phyloP scores from a whole-genome alignment of 192 early-diverging fungal genomes.

The Dimargaris xerosporica region DNA sequence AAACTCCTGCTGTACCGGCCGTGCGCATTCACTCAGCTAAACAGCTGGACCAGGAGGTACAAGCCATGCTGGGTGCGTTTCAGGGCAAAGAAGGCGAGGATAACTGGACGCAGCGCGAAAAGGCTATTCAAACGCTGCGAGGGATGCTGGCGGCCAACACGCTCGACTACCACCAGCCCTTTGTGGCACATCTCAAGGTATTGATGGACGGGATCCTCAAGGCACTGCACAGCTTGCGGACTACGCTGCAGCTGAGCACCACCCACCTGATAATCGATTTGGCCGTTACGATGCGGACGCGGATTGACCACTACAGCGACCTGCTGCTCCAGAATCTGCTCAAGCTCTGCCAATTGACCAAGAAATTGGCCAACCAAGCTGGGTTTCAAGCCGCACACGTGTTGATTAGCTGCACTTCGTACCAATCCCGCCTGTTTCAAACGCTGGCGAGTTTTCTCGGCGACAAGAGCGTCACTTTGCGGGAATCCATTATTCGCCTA shows the following conservation, averaged over 20 bases:
- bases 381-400: neutral
- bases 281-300: neutral
- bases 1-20: neutral
- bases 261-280: constrained; percentile 9
- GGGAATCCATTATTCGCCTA: neutral
- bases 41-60: neutral
- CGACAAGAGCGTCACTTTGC: constrained; percentile 4
- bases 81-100: constrained; percentile 6
- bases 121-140: neutral
- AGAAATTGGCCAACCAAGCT: constrained; percentile 3
- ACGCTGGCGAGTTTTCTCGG: neutral
- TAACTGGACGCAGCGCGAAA: constrained; percentile 8
- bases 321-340: constrained; percentile 5
- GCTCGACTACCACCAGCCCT: neutral
- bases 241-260: constrained; percentile 6
- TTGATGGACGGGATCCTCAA: constrained; percentile 9
- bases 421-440: neutral
- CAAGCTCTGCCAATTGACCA: constrained; percentile 2
- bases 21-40: constrained; percentile 2
- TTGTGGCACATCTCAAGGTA: neutral
- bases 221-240: constrained; percentile 7
- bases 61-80: neutral
- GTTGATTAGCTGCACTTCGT: neutral
- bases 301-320: neutral
- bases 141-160: neutral